Evolutionary conservation across 2,329 filamentous ascomycete genomes (phyloP).

Genomic region (Trichophyton rubrum): DNA sequence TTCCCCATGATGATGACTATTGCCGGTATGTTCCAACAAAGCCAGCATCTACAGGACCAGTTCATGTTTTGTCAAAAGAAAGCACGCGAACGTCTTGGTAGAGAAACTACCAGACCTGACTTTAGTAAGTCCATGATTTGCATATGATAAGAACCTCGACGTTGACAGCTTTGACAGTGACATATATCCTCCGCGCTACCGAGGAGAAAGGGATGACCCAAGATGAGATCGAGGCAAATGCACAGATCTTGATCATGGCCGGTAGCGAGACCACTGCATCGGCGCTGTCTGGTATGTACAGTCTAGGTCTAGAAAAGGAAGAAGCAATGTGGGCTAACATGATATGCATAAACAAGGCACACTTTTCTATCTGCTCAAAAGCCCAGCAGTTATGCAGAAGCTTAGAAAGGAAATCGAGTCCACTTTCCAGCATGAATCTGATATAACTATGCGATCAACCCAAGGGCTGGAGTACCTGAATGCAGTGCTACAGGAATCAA

Average conservation of each 20-base stretch:
- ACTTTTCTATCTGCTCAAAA: neutral
- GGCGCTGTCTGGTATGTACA: conserved; percentile 25
- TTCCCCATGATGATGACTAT: neutral
- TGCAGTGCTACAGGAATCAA: neutral
- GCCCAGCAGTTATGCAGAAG: neutral
- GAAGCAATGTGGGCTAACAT: neutral
- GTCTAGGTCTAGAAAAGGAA: neutral
- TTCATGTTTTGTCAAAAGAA: neutral
- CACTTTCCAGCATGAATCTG: neutral
- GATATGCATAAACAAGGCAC: neutral
- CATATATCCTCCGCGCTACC: neutral
- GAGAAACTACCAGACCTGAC: neutral
- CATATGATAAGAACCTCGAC: neutral
- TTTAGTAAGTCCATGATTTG: neutral
- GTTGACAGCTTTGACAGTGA: neutral
- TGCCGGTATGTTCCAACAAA: neutral
- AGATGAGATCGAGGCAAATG: conserved; percentile 13
- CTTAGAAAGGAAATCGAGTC: neutral
- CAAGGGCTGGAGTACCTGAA: neutral
- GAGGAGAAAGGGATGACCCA: conserved; percentile 2
- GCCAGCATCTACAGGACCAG: neutral
- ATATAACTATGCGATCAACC: neutral
- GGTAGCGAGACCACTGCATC: conserved; percentile 36
- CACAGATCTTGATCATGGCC: conserved; percentile 30
- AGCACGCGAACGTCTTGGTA: neutral